Percentiles rank a stretch among this genome's conserved stretches.
phyloP scores from a whole-genome alignment of 306 rosid species.

The Adenanthera pavonina region DNA sequence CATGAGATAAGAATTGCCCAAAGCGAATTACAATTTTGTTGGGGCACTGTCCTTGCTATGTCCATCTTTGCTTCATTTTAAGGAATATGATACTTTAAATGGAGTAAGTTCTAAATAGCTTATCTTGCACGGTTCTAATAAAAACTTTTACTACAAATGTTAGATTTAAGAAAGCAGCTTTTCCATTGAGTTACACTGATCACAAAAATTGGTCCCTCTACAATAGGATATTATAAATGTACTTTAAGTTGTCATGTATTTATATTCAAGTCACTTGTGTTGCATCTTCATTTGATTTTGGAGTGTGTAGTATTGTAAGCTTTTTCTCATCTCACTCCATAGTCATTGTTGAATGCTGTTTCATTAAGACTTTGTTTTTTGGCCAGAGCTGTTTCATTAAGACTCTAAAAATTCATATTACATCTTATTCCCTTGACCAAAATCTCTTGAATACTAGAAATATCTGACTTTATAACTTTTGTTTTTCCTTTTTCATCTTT shows the following conservation, averaged over 20 bases:
- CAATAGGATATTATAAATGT: background rate
- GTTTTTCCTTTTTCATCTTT: constrained; percentile 23
- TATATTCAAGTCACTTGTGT: background rate
- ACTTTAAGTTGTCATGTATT: no score
- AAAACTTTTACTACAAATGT: background rate
- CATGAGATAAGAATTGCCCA: background rate
- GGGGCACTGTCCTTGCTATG: background rate
- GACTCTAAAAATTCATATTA: background rate
- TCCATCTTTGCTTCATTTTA: background rate
- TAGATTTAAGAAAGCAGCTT: background rate
- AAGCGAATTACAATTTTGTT: background rate
- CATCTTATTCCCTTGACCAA: constrained; percentile 1
- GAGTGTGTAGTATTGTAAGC: background rate
- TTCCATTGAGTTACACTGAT: background rate
- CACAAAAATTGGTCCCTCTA: background rate
- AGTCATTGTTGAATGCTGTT: background rate
- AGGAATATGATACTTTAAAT: background rate
- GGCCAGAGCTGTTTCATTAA: no score
- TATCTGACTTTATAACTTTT: constrained; percentile 34
- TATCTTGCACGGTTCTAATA: background rate
- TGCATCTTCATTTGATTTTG: background rate
- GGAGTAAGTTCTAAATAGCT: background rate
- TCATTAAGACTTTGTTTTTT: background rate
- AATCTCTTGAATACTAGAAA: constrained; percentile 30
- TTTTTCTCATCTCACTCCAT: background rate